These are phyloP conservation scores for Carnegiea gigantea DNA, from an alignment of 179 eudicot genomes.

Conservation along the genomic window DNA sequence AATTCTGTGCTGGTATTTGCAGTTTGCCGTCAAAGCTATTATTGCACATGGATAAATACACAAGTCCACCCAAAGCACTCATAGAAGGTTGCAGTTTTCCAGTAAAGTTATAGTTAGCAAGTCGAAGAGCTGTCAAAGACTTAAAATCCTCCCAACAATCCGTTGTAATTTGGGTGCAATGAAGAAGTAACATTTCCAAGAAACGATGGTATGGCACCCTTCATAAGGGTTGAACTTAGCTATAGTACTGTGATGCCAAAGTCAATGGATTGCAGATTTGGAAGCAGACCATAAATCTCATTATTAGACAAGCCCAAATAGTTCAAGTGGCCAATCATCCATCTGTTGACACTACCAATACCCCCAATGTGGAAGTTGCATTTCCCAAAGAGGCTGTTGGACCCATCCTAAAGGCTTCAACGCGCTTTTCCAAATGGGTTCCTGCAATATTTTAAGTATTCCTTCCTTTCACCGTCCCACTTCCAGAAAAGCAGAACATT, in stretches of 20 bases:
- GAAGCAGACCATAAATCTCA: slow-evolving; percentile 22
- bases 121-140: slow-evolving; percentile 7
- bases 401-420: not conserved
- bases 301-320: not conserved
- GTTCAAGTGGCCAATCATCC: no score
- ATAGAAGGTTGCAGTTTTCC: slow-evolving; percentile 21
- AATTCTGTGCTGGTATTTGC: not conserved
- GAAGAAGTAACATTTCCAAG: no score
- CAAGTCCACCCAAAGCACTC: slow-evolving; percentile 7
- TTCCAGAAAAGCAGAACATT: not conserved
- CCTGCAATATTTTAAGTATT: not conserved
- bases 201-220: slow-evolving; percentile 4
- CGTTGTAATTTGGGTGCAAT: no score
- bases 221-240: not conserved
- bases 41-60: not conserved
- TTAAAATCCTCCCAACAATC: not conserved
- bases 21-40: slow-evolving; percentile 9
- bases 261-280: not conserved
- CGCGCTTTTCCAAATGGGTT: not conserved
- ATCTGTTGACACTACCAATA: no score
- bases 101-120: slow-evolving; percentile 29
- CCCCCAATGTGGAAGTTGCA: not conserved
- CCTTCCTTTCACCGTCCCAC: slow-evolving; percentile 1
- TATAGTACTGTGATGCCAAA: not conserved
- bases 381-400: not conserved